A percentile compares a stretch with the other conserved stretches of the same genome.
phyloP scores from a whole-genome alignment of 2,329 filamentous ascomycete species.

The Drechmeria coniospora region DNA sequence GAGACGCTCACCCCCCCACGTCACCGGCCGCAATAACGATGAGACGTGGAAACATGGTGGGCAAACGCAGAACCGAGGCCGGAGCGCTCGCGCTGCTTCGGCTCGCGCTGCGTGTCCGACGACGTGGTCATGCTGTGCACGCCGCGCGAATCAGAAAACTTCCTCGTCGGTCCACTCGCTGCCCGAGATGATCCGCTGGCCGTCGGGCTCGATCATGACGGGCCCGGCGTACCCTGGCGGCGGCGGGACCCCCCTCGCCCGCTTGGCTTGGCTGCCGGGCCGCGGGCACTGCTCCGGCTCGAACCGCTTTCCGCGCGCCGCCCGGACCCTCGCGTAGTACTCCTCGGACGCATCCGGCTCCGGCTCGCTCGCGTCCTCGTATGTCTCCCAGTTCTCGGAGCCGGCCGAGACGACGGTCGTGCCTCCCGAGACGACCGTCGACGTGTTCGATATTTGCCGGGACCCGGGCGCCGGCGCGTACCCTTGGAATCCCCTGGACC shows the following conservation, averaged over 20 bases:
- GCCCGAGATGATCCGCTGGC: conserved; percentile 46
- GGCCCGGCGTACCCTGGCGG: conserved; percentile 28
- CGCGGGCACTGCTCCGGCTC: conserved; percentile 31
- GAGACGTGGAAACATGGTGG: too few species aligned
- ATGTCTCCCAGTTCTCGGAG: conserved; percentile 97
- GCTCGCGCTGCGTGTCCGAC: too few species aligned
- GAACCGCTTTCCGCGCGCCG: conserved; percentile 49
- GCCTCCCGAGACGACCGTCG: conserved; percentile 59
- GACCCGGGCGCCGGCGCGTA: conserved; percentile 29
- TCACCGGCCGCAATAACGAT: too few species aligned
- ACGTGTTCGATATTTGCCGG: conserved; percentile 50
- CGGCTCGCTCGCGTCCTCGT: conserved; percentile 67
- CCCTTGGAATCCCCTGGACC: conserved; percentile 7
- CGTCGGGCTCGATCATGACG: conserved; percentile 38
- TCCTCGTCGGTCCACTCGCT: conserved; percentile 56
- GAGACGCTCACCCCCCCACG: too few species aligned
- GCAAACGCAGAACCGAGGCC: too few species aligned
- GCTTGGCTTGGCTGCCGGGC: conserved; percentile 33
- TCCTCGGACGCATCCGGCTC: conserved; percentile 61
- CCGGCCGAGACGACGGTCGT: too few species aligned
- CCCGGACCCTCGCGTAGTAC: conserved; percentile 66
- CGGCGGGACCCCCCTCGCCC: conserved; percentile 37
- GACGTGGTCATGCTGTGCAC: too few species aligned
- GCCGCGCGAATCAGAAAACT: too few species aligned
- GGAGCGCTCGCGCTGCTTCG: too few species aligned